Percentiles rank a stretch among this genome's conserved stretches.
Evolutionary conservation across 257 asterid species (phyloP).

Genomic region (Lycium barbarum): DNA sequence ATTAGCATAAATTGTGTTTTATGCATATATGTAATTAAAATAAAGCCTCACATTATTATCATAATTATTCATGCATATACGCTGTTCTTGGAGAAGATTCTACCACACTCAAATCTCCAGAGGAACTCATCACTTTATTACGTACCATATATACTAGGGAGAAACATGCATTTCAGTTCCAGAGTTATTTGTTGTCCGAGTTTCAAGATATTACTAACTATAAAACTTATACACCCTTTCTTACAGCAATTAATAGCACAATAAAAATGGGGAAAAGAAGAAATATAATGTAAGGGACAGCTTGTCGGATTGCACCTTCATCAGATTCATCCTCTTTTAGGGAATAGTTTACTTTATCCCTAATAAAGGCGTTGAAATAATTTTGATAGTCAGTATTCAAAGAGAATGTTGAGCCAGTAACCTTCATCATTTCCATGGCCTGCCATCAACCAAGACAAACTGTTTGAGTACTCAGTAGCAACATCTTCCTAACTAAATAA

Average conservation of each 20-base stretch:
- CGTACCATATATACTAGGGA: neutral
- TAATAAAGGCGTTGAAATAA: slow-evolving; percentile 81
- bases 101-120: neutral
- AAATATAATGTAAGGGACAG: slow-evolving; percentile 67
- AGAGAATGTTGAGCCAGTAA: slow-evolving; percentile 42
- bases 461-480: neutral
- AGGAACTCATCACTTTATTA: neutral
- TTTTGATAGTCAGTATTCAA: slow-evolving; percentile 59
- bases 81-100: neutral
- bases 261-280: slow-evolving; percentile 68
- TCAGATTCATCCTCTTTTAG: slow-evolving; percentile 49
- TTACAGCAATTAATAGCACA: slow-evolving; percentile 57
- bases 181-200: neutral
- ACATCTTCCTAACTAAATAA: neutral
- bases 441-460: slow-evolving; percentile 39
- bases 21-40: neutral
- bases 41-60: neutral
- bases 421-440: slow-evolving; percentile 98
- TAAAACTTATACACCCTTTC: slow-evolving; percentile 31
- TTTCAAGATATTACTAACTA: neutral
- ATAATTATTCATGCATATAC: neutral
- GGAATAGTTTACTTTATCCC: slow-evolving; percentile 53
- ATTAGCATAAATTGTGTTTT: neutral
- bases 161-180: slow-evolving; percentile 15
- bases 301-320: slow-evolving; percentile 57